Percentiles rank a stretch among this genome's conserved stretches.
phyloP scores from a whole-genome alignment of 371 early-diverging fungal species.

The Rhizopus arrhizus region DNA sequence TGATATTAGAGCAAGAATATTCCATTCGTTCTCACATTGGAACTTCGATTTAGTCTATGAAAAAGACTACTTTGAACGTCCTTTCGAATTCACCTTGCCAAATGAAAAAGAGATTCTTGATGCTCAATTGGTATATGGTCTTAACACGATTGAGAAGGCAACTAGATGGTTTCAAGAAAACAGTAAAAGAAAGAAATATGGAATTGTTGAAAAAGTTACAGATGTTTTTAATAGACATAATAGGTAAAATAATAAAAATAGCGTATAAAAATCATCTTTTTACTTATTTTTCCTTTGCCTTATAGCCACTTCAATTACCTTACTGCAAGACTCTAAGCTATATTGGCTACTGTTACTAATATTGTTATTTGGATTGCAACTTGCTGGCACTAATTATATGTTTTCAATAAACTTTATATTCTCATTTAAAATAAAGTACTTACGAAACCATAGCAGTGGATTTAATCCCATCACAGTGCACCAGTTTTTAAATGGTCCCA shows the following conservation, averaged over 20 bases:
- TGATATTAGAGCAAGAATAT: background rate
- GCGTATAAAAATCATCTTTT: background rate
- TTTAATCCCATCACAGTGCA: constrained; percentile 26
- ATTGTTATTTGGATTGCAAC: background rate
- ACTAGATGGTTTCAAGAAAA: background rate
- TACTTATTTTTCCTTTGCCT: background rate
- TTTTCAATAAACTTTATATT: background rate
- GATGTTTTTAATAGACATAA: background rate
- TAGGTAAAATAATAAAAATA: background rate
- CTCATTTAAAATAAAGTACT: background rate
- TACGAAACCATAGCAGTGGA: constrained; percentile 20
- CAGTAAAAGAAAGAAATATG: background rate
- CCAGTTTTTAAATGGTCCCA: constrained; percentile 18
- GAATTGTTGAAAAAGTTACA: background rate
- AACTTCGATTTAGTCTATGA: background rate
- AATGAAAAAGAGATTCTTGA: background rate
- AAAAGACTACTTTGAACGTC: background rate
- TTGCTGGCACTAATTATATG: background rate
- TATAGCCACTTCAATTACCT: background rate
- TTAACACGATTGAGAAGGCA: background rate
- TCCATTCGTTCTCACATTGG: background rate
- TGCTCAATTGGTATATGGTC: background rate
- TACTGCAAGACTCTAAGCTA: background rate
- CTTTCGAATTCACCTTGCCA: background rate
- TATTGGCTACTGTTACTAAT: background rate